phyloP scores from a whole-genome alignment of 2,329 filamentous ascomycete species.

The Tolypocladium tropicale region DNA sequence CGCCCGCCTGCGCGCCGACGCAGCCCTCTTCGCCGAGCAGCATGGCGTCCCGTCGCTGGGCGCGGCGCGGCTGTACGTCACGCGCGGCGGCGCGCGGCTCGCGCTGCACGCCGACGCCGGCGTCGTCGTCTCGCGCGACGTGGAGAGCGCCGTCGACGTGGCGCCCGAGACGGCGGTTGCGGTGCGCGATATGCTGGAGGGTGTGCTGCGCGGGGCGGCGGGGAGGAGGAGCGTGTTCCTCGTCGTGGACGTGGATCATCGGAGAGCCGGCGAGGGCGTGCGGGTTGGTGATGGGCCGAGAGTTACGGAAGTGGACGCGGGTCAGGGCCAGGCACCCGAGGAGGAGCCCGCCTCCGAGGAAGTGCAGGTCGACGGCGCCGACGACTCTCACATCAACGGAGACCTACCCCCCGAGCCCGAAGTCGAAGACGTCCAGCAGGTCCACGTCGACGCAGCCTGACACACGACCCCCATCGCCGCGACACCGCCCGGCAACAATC shows the following conservation, averaged over 20 bases:
- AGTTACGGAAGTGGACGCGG: not conserved
- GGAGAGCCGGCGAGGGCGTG: not conserved
- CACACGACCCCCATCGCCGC: too few species aligned
- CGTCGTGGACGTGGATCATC: slow-evolving; percentile 10
- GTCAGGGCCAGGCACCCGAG: not conserved
- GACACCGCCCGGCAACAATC: too few species aligned
- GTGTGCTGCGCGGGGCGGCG: slow-evolving; percentile 15
- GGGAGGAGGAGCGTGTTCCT: slow-evolving; percentile 12
- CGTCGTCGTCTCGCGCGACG: not conserved
- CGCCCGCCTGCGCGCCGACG: not conserved
- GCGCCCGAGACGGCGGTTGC: slow-evolving; percentile 3
- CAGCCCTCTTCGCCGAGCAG: not conserved
- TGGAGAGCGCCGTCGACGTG: not conserved
- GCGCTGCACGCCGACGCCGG: not conserved
- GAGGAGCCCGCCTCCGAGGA: not conserved
- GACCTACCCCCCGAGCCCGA: not conserved
- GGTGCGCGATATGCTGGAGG: slow-evolving; percentile 16
- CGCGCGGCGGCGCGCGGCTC: not conserved
- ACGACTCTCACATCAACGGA: not conserved
- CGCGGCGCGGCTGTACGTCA: not conserved
- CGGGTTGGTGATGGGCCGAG: not conserved
- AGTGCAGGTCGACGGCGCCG: not conserved
- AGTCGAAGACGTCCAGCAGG: not conserved
- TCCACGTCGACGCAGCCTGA: not conserved
- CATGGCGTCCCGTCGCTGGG: not conserved